These are phyloP conservation scores for Aegilops bicornis DNA, from an alignment of 176 grass and related monocot species.

Conservation along the genomic window DNA sequence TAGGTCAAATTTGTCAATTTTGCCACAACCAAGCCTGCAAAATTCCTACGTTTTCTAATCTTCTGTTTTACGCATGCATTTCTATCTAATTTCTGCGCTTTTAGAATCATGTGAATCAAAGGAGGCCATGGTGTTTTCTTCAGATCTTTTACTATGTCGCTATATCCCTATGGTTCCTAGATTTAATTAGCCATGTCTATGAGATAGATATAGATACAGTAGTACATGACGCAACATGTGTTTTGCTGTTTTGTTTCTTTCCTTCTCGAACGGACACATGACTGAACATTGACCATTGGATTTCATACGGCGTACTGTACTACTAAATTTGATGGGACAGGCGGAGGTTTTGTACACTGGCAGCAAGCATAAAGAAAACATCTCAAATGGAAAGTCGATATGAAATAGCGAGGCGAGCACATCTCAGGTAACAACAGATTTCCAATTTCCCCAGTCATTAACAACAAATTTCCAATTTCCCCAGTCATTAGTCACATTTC, in stretches of 20 bases:
- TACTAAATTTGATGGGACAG: background rate
- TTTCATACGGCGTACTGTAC: background rate
- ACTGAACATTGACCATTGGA: background rate
- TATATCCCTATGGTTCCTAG: too few species aligned
- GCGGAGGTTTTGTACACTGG: background rate
- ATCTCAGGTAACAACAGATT: background rate
- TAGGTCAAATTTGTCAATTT: too few species aligned
- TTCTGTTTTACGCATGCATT: too few species aligned
- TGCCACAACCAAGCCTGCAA: too few species aligned
- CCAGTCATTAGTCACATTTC: conserved; percentile 21
- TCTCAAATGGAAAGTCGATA: background rate
- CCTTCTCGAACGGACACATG: background rate
- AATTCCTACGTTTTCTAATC: too few species aligned
- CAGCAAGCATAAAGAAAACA: background rate
- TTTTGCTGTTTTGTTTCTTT: background rate
- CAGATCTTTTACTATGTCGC: background rate
- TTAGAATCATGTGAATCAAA: background rate
- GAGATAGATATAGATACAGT: background rate
- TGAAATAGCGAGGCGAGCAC: background rate
- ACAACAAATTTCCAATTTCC: background rate
- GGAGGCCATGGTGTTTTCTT: background rate
- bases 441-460: background rate
- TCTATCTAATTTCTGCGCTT: too few species aligned
- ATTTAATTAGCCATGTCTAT: background rate
- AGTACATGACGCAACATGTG: background rate